phyloP scores from a whole-genome alignment of 768 basidiomycete genomes.

The Termitomyces bulborhizus region DNA sequence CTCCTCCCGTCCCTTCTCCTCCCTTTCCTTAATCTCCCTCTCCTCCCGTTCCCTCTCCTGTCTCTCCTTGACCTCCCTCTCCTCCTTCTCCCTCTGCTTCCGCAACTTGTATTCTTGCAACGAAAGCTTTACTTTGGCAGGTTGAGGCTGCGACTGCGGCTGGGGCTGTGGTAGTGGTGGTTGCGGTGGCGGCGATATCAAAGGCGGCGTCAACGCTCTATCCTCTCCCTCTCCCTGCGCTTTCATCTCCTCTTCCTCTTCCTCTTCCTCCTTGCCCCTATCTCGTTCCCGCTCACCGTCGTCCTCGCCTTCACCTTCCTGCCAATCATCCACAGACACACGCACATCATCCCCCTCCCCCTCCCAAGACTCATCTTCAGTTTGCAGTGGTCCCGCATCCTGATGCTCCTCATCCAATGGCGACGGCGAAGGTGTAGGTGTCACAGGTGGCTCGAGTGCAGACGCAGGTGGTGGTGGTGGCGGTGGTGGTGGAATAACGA shows the following conservation, averaged over 20 bases:
- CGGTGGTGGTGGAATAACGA: background rate
- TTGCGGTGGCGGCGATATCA: slow-evolving; percentile 20
- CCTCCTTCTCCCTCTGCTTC: slow-evolving; percentile 48
- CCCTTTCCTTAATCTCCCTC: slow-evolving; percentile 20
- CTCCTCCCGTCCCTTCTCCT: slow-evolving; percentile 28
- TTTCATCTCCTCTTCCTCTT: background rate
- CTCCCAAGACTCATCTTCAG: too few relatives aligned
- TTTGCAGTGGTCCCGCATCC: too few relatives aligned
- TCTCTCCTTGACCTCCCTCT: slow-evolving; percentile 9
- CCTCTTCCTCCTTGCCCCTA: too few relatives aligned
- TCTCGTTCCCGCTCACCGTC: background rate
- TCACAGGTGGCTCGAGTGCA: background rate
- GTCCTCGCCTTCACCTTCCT: too few relatives aligned
- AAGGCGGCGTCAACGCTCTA: background rate
- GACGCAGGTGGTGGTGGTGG: background rate
- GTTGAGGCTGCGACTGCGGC: too few relatives aligned
- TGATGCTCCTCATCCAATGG: too few relatives aligned
- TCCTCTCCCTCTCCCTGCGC: background rate
- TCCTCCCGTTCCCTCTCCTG: too few relatives aligned
- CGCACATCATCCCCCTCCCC: too few relatives aligned
- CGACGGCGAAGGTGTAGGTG: background rate
- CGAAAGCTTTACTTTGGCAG: slow-evolving; percentile 41
- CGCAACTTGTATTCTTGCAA: slow-evolving; percentile 52
- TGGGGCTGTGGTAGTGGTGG: slow-evolving; percentile 25
- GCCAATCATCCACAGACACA: too few relatives aligned